Evolutionary conservation across 495 filamentous ascomycete species (phyloP).

Genomic region (Articulospora tetracladia): DNA sequence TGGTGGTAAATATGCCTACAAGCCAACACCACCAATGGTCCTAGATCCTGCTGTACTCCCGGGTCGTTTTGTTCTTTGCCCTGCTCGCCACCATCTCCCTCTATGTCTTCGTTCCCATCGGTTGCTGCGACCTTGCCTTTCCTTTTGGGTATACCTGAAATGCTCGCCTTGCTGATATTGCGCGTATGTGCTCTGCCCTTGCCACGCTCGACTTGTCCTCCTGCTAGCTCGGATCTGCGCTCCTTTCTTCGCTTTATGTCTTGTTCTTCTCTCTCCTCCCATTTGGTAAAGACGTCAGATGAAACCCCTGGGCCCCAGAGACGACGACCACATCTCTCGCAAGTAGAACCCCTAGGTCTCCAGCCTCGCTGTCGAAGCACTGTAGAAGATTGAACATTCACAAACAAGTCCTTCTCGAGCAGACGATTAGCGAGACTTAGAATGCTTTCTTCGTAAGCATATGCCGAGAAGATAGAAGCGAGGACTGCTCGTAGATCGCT

Average conservation of each 20-base stretch:
- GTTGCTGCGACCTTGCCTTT: slow-evolving; percentile 26
- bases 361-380: slow-evolving; percentile 81
- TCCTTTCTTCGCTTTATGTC: slow-evolving; percentile 36
- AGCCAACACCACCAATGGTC: slow-evolving; percentile 52
- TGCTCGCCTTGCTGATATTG: slow-evolving; percentile 23
- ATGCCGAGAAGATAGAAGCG: slow-evolving; percentile 86
- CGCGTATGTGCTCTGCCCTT: slow-evolving; percentile 28
- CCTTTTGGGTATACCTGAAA: slow-evolving; percentile 29
- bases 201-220: slow-evolving; percentile 24
- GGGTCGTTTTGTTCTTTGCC: slow-evolving; percentile 13
- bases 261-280: slow-evolving; percentile 62
- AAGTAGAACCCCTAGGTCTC: slow-evolving; percentile 80
- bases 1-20: slow-evolving; percentile 63
- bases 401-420: slow-evolving; percentile 85
- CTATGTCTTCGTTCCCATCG: slow-evolving; percentile 15
- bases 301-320: slow-evolving; percentile 90
- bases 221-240: slow-evolving; percentile 23
- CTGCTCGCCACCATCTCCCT: slow-evolving; percentile 18
- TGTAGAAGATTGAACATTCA: slow-evolving; percentile 72
- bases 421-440: slow-evolving; percentile 79
- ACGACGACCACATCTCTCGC: slow-evolving; percentile 77
- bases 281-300: slow-evolving; percentile 72
- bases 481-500: slow-evolving; percentile 83
- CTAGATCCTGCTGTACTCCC: slow-evolving; percentile 28
- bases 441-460: slow-evolving; percentile 88